Conservation (phyloP, 306 rosid genomes). For the Cyclanthera cordifolia region DNA sequence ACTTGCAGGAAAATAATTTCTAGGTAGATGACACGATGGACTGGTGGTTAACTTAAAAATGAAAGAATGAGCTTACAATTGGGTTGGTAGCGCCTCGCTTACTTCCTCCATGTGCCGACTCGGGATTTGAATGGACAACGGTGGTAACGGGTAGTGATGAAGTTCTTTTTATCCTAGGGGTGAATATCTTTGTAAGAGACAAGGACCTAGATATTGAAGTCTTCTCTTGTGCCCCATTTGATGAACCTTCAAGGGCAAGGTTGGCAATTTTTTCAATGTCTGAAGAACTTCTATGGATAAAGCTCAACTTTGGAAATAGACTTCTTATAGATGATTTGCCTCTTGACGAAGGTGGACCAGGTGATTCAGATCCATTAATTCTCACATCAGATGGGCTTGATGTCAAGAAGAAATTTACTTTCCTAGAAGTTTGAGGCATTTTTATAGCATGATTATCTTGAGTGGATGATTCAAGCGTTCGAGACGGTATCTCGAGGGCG, state of each 20-base stretch:
- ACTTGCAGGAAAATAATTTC: too few species aligned
- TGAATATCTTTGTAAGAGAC: conserved; percentile 66
- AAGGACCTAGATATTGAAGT: conserved; percentile 57
- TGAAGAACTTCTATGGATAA: conserved; percentile 46
- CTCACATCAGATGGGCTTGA: conserved; percentile 53
- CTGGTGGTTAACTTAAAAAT: too few species aligned
- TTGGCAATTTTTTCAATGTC: conserved; percentile 53
- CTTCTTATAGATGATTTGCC: conserved; percentile 52
- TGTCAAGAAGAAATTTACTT: conserved; percentile 58
- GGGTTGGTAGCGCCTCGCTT: conserved; percentile 31
- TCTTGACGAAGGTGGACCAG: conserved; percentile 46
- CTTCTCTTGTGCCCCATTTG: conserved; percentile 44
- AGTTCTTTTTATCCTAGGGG: conserved; percentile 66
- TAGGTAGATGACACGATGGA: too few species aligned
- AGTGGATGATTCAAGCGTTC: conserved; percentile 25
- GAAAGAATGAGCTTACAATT: conserved; percentile 33
- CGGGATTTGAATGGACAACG: conserved; percentile 34
- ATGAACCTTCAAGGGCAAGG: conserved; percentile 37
- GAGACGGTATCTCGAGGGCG: conserved; percentile 48
- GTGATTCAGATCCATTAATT: conserved; percentile 24
- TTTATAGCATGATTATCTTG: conserved; percentile 45
- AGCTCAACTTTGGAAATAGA: conserved; percentile 64
- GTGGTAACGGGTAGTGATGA: conserved; percentile 84
- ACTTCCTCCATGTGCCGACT: conserved; percentile 42
- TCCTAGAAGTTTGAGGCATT: conserved; percentile 77